A percentile compares a stretch with the other conserved stretches of the same genome.
phyloP scores from a whole-genome alignment of 345 rosid genomes.

The Citrus cavaleriei region DNA sequence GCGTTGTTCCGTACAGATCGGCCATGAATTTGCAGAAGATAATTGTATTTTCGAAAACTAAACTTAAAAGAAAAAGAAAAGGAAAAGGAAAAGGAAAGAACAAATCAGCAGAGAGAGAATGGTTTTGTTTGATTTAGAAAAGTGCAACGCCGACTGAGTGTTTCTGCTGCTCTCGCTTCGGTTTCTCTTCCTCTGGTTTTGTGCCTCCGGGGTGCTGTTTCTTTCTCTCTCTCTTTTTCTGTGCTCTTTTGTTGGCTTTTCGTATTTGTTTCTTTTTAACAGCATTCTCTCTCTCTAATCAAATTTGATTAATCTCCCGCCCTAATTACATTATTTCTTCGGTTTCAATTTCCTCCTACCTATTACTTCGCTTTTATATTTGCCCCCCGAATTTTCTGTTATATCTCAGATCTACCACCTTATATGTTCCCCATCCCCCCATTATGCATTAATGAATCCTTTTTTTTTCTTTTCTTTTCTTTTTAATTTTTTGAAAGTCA shows the following conservation, averaged over 20 bases:
- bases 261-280: not conserved
- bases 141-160: not conserved
- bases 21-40: constrained; percentile 33
- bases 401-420: not conserved
- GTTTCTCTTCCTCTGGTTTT: not conserved
- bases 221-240: constrained; percentile 13
- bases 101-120: not conserved
- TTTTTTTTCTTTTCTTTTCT: too few species aligned
- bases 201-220: constrained; percentile 1
- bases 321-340: constrained; percentile 21
- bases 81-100: not conserved
- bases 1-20: constrained; percentile 47
- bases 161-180: not conserved
- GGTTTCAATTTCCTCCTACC: not conserved
- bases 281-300: constrained; percentile 16
- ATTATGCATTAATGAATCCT: too few species aligned
- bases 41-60: not conserved
- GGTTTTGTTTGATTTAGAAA: not conserved
- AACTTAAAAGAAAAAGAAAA: not conserved
- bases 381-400: not conserved
- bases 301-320: constrained; percentile 53
- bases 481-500: too few species aligned
- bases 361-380: not conserved
- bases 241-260: not conserved
- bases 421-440: too few species aligned